These are phyloP conservation scores for Pisolithus tinctorius DNA, from an alignment of 768 basidiomycete genomes.

Conservation along the genomic window DNA sequence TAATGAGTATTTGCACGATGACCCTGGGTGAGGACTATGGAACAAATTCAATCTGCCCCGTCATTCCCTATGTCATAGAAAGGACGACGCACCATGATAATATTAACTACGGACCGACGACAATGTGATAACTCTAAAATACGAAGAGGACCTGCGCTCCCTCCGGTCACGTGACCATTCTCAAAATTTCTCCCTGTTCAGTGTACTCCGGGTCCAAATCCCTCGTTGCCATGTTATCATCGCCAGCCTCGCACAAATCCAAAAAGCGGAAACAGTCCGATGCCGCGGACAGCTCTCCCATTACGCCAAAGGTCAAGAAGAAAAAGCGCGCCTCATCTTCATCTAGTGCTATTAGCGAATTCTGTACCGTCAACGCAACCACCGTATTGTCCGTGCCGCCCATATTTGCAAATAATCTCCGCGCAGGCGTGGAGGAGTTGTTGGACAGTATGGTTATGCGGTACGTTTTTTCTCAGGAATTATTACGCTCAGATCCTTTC, in stretches of 20 bases:
- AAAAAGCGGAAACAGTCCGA: conserved; percentile 48
- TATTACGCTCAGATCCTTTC: background rate
- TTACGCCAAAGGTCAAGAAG: conserved; percentile 30
- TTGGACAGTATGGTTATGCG: conserved; percentile 94
- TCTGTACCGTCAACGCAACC: conserved; percentile 55
- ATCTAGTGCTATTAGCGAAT: conserved; percentile 38
- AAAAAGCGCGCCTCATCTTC: conserved; percentile 27
- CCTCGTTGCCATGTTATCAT: background rate
- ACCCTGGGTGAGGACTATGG: conserved; percentile 70
- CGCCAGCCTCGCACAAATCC: background rate
- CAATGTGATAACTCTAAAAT: too few relatives aligned
- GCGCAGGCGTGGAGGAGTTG: conserved; percentile 77
- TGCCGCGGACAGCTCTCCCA: conserved; percentile 10
- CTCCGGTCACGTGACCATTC: background rate
- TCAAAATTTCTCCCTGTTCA: background rate
- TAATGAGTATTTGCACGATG: conserved; percentile 72
- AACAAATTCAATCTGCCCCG: background rate
- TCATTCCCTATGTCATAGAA: background rate
- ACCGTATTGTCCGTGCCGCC: conserved; percentile 75
- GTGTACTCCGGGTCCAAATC: background rate
- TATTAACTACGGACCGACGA: background rate
- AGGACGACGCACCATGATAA: background rate
- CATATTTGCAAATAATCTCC: conserved; percentile 67
- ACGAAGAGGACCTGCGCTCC: background rate
- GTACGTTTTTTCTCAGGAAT: conserved; percentile 35